These are phyloP conservation scores for Hsuehochloa calcarea DNA, from an alignment of 176 grass and related monocot genomes.

Conservation along the genomic window DNA sequence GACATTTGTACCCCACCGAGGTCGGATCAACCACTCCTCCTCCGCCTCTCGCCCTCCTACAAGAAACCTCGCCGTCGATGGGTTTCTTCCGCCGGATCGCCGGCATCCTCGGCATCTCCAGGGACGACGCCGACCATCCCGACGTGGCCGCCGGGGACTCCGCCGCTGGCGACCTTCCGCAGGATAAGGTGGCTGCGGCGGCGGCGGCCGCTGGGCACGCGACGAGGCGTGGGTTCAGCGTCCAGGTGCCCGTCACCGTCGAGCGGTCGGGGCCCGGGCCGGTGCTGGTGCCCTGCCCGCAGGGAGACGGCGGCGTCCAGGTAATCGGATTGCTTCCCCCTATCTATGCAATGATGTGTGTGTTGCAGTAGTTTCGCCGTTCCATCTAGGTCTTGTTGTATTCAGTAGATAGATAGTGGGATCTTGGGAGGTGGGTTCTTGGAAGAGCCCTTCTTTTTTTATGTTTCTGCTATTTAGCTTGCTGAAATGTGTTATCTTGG, in stretches of 20 bases:
- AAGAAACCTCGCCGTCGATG: conserved; percentile 30
- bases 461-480: not conserved
- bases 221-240: conserved; percentile 46
- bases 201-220: not conserved
- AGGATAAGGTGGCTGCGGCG: conserved; percentile 21
- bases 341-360: not conserved
- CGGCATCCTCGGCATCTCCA: conserved; percentile 44
- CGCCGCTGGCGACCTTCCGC: conserved; percentile 25
- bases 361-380: not conserved
- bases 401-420: not conserved
- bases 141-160: not conserved
- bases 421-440: conserved; percentile 22
- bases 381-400: not conserved
- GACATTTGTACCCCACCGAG: conserved; percentile 23
- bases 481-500: not conserved
- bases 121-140: conserved; percentile 49
- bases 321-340: conserved; percentile 26
- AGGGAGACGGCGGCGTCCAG: conserved; percentile 59
- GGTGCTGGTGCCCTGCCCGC: conserved; percentile 42
- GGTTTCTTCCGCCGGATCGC: conserved; percentile 38
- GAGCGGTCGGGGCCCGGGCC: conserved; percentile 40
- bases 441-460: not conserved
- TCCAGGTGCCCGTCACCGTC: conserved; percentile 52
- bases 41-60: not conserved
- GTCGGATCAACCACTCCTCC: conserved; percentile 23